These are phyloP conservation scores for Verbascum thapsus DNA, from an alignment of 257 asterid species.

Conservation along the genomic window DNA sequence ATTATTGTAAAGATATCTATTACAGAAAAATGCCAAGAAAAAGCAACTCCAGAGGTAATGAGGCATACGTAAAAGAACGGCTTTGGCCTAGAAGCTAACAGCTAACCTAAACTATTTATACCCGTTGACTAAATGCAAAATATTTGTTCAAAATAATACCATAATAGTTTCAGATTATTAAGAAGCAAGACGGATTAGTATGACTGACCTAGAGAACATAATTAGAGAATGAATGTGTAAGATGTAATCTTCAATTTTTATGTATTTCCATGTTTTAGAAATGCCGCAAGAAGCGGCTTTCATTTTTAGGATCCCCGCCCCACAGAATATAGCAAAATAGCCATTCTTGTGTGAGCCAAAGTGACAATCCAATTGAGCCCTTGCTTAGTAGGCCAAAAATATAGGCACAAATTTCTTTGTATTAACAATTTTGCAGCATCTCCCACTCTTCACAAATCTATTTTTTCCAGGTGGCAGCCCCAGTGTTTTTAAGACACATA, in stretches of 20 bases:
- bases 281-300: neutral
- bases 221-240: constrained; percentile 11
- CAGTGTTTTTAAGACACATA: too few species aligned
- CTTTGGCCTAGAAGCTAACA: neutral
- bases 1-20: too few species aligned
- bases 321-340: neutral
- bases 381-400: too few species aligned
- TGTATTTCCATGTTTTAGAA: neutral
- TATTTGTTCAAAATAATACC: constrained; percentile 2
- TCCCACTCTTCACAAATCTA: too few species aligned
- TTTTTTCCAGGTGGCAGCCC: too few species aligned
- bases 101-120: neutral
- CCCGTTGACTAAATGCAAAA: constrained; percentile 10
- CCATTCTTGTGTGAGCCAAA: neutral
- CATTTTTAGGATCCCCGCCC: neutral
- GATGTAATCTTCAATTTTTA: neutral
- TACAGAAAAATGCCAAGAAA: too few species aligned
- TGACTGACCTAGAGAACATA: constrained; percentile 6
- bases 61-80: constrained; percentile 10
- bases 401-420: too few species aligned
- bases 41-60: neutral
- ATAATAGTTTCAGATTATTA: neutral
- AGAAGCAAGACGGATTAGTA: neutral
- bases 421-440: too few species aligned
- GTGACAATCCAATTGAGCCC: neutral